A percentile compares a stretch with the other conserved stretches of the same genome.
These are phyloP conservation scores for Yamadazyma taylorii DNA, from an alignment of 1,139 yeast genomes.

Conservation along the genomic window DNA sequence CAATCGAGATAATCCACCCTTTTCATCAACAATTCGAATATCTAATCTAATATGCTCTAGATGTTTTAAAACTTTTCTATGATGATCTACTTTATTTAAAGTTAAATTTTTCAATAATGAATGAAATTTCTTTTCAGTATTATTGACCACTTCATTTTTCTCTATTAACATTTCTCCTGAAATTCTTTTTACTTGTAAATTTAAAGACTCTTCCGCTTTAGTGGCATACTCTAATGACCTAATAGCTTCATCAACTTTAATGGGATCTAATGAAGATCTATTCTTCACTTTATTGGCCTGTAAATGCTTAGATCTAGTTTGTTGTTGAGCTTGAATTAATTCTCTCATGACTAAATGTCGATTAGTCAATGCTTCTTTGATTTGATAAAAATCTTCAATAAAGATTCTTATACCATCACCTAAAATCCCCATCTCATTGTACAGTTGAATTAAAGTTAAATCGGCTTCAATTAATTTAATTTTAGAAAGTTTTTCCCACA, in stretches of 20 bases:
- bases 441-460: conserved; percentile 68
- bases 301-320: conserved; percentile 67
- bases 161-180: conserved; percentile 86
- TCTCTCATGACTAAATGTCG: conserved; percentile 93
- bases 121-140: conserved; percentile 57
- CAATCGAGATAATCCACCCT: conserved; percentile 80
- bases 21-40: conserved; percentile 71
- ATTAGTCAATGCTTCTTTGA: conserved; percentile 90
- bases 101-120: conserved; percentile 59
- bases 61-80: conserved; percentile 73
- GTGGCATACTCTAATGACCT: conserved; percentile 77
- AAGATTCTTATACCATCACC: conserved; percentile 74
- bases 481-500: conserved; percentile 81
- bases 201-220: conserved; percentile 72
- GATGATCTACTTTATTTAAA: conserved; percentile 77
- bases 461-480: conserved; percentile 74
- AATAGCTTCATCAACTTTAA: conserved; percentile 89
- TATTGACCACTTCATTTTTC: conserved; percentile 53
- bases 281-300: conserved; percentile 74
- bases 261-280: conserved; percentile 76
- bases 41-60: conserved; percentile 76
- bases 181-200: conserved; percentile 74
- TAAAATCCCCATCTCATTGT: conserved; percentile 70
- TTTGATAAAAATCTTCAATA: conserved; percentile 75
- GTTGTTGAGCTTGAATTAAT: conserved; percentile 72